Conservation (phyloP, 257 asterid species). For the Pogostemon cablin region DNA sequence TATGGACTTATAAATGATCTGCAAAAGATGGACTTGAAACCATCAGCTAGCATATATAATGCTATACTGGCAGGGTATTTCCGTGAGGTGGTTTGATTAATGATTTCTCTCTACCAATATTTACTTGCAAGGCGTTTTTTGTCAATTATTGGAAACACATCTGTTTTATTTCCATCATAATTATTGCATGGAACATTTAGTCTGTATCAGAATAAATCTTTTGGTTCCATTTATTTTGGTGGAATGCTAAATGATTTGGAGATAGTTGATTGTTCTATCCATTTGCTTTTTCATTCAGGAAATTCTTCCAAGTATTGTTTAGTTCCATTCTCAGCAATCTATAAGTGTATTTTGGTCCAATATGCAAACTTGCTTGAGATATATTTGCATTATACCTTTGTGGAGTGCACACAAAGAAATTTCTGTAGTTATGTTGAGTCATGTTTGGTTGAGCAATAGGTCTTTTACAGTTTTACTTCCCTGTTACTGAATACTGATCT, state of each 20-base stretch:
- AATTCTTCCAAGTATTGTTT: constrained; percentile 13
- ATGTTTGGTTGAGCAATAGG: constrained; percentile 16
- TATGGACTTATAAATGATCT: constrained; percentile 67
- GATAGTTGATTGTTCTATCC: constrained; percentile 14
- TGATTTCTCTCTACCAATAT: constrained; percentile 11
- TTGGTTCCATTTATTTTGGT: constrained; percentile 9
- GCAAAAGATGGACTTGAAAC: constrained; percentile 45
- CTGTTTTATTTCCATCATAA: constrained; percentile 14
- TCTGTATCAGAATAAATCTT: neutral
- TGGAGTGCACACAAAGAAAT: neutral
- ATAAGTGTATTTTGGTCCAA: constrained; percentile 20
- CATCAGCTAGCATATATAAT: constrained; percentile 71
- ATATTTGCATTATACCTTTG: constrained; percentile 11
- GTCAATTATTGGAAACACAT: constrained; percentile 3
- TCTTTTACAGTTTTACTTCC: neutral
- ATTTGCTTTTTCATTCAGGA: neutral
- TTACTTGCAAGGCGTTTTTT: constrained; percentile 25
- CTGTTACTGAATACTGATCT: neutral
- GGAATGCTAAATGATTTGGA: constrained; percentile 27
- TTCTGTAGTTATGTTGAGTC: constrained; percentile 13
- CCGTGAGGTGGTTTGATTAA: constrained; percentile 64
- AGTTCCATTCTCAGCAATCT: constrained; percentile 15
- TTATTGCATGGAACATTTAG: neutral
- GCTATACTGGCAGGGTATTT: constrained; percentile 75
- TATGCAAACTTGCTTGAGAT: constrained; percentile 11